Base-by-base conservation (phyloP, 2,329 filamentous ascomycete species). In the Sclerotinia subarctica region DNA sequence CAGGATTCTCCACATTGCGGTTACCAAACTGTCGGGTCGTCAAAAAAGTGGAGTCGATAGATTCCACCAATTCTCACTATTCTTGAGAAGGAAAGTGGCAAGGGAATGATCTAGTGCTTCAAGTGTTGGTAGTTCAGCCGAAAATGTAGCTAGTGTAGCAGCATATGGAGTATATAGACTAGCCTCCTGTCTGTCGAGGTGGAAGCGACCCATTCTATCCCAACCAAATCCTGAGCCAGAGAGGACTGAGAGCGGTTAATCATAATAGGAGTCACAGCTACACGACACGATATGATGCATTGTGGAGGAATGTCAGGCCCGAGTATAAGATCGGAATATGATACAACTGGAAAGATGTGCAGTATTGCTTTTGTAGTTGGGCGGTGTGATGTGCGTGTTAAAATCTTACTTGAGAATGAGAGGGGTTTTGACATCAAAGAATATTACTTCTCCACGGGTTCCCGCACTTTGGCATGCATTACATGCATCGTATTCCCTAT, bases 21-120 rank as follows among this genome's bases (percentile, higher is more conserved):
- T 62, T 49, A 49, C 58, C 58, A 51, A 35, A 24, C 58, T 62
- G 58, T 62, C 58, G 58, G 58, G 58, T 62, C 58, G 46, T 62
- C 19, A 19, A 51, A 62, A 51, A 51, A 51, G 58, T 62, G 58
- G 46, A 62, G 46, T 49, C 35, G 26, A 17, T 42, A n/a, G 26
- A 49, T 51, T 59, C 17, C 38, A 59, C 26, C 4, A 38, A 38
- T 62, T 51, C 15, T 46, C 46, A 51, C 46, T 49, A 62, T 26
- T 62, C 44, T 62, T 35, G 46, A 62, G 26, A 49, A 38, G 58
- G 58, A 60, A 49, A 60, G 58, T 60, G 58, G 44, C 44, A 51
- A 35, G 29, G 21, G 13, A 29, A 44, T 10, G 44, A 26, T 5
- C 21, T 26, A 32, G 15, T 57, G 3, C 7, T 11, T 44, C 32